A percentile compares a stretch with the other conserved stretches of the same genome.
phyloP scores from a whole-genome alignment of 2,329 filamentous ascomycete species.

The Periglandula ipomoeae region DNA sequence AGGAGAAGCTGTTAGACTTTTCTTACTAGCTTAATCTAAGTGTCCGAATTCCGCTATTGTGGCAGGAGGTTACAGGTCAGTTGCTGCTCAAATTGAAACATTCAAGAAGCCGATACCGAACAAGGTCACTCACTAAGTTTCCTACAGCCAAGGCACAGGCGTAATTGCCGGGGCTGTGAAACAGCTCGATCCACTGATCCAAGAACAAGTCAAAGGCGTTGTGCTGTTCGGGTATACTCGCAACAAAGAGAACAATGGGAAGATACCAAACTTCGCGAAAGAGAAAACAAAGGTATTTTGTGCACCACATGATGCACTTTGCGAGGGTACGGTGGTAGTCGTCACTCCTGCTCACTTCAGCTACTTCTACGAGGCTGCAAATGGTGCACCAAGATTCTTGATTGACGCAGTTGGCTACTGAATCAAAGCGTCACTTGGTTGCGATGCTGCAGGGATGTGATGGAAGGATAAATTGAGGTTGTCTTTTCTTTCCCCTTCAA shows the following conservation, averaged over 20 bases:
- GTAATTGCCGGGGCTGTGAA: background rate
- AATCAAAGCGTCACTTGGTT: too few relatives aligned
- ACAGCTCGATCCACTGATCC: background rate
- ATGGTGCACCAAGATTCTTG: background rate
- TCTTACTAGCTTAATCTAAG: background rate
- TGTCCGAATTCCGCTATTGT: background rate
- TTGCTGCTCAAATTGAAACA: too few relatives aligned
- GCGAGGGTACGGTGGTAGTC: background rate
- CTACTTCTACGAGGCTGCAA: background rate
- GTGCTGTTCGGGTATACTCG: background rate
- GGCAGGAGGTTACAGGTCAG: background rate
- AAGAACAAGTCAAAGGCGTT: background rate
- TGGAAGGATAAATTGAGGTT: too few relatives aligned
- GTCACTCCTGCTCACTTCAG: background rate
- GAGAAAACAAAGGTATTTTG: background rate
- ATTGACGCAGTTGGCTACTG: background rate
- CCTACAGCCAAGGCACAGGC: background rate
- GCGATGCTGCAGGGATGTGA: too few relatives aligned
- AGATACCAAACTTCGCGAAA: background rate
- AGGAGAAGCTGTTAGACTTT: background rate
- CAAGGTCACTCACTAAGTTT: too few relatives aligned
- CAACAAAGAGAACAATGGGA: background rate
- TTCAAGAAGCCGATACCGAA: too few relatives aligned
- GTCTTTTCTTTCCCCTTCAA: too few relatives aligned
- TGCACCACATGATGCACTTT: background rate